Evolutionary conservation across 139 green algal species (phyloP), one percentile per base, ranked within the genome.

Genomic region (Trebouxia sp.): DNA sequence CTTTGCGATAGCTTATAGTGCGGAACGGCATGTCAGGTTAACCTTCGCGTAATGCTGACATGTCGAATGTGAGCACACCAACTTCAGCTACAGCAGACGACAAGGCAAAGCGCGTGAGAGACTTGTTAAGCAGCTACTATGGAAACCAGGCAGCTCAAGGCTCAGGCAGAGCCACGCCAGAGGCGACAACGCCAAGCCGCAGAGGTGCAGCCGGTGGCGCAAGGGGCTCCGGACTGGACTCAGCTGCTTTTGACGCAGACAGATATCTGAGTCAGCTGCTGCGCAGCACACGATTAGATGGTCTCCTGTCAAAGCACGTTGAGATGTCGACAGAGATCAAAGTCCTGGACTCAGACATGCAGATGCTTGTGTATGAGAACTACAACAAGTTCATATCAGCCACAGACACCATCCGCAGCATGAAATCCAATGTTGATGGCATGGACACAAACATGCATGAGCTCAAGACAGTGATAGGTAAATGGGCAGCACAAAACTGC

Each of bases 381-480:
- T 99, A 99, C 85, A 97, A 91, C 92, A 98, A 98, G 83, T 99
- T 99, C 89, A 98, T 99, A 65, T 87, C 88, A 0, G 96, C 96
- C n/a, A 99, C 96, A 1, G 95, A 97, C 80, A 98, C 94, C n/a
- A 97, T 98, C 51, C 84, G 89, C 7, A 50, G n/a, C 43, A 92
- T 95, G 90, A 89, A 88, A 45, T 75, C 76, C 32, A 90, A 87
- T 70, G 89, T 95, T 41, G 86, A 84, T 28, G 83, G 85, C 24
- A 94, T 98, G 87, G 89, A 93, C 65, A 51, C 65, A 9, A 90
- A 90, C 50, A 95, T 97, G 87, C 81, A 91, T 1, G 67, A 90
- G 56, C 85, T 96, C 14, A 88, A 85, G 50, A 67, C 26, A 38
- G 86, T 90, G 32, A 92, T 91, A 86, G 87, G 85, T 90, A 51